A percentile compares a stretch with the other conserved stretches of the same genome.
phyloP scores from a whole-genome alignment of 2,329 filamentous ascomycete genomes.

The Aspergillus fischeri region DNA sequence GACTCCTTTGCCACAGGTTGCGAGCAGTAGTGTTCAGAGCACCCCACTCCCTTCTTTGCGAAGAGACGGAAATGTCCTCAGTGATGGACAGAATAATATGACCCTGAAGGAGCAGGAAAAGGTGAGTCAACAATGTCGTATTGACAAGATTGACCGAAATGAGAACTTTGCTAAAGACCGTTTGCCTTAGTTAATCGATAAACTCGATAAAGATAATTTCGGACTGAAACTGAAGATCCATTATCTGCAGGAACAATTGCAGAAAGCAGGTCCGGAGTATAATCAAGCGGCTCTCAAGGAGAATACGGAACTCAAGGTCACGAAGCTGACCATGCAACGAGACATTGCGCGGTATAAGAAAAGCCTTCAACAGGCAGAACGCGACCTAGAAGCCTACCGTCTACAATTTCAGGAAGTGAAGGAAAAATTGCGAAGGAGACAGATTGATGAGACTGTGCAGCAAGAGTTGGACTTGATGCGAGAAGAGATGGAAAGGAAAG shows the following conservation, averaged over 20 bases:
- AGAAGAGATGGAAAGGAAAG: conserved; percentile 48
- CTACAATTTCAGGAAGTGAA: conserved; percentile 78
- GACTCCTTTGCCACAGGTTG: conserved; percentile 71
- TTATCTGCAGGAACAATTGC: conserved; percentile 86
- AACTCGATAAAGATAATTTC: conserved; percentile 98
- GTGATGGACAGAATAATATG: conserved; percentile 77
- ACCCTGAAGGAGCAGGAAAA: conserved; percentile 93
- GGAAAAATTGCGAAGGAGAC: conserved; percentile 72
- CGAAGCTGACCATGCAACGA: conserved; percentile 81
- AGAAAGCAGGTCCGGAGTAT: conserved; percentile 83
- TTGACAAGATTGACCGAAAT: not conserved
- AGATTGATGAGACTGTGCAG: conserved; percentile 66
- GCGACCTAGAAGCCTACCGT: conserved; percentile 78
- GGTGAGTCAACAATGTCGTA: conserved; percentile 40
- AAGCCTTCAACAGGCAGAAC: conserved; percentile 74
- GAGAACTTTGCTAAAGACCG: conserved; percentile 8
- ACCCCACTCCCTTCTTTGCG: conserved; percentile 74
- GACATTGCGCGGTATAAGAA: conserved; percentile 87
- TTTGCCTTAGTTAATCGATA: conserved; percentile 65
- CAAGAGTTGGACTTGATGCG: conserved; percentile 53
- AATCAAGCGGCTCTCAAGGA: conserved; percentile 86
- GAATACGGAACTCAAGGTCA: conserved; percentile 93
- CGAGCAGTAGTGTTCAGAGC: conserved; percentile 74
- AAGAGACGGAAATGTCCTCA: conserved; percentile 62
- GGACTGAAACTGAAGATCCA: conserved; percentile 95